Conservation (phyloP, 2,329 filamentous ascomycete species). For the Fusarium lateritium region DNA sequence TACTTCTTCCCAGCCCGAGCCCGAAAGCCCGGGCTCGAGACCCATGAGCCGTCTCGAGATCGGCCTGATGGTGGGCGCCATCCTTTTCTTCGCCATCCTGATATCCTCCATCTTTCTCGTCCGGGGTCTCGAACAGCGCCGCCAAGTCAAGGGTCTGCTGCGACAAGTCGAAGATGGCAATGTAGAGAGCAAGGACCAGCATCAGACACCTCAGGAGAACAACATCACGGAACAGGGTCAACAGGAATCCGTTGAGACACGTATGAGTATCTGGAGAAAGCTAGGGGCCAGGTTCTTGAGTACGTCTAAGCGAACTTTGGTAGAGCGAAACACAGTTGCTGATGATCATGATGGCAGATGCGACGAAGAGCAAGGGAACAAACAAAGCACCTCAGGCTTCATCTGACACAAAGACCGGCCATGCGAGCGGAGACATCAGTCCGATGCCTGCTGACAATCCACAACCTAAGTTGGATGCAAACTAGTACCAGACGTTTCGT, state of each 20-base stretch:
- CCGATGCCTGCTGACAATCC: not conserved
- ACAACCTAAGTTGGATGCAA: not conserved
- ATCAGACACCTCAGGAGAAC: not conserved
- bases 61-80: constrained; percentile 47
- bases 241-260: not conserved
- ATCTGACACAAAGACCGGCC: not conserved
- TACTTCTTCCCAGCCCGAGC: constrained; percentile 3
- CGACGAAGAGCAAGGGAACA: not conserved
- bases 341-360: constrained; percentile 10
- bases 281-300: constrained; percentile 1
- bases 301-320: constrained; percentile 11
- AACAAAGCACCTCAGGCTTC: not conserved
- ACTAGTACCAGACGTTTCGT: constrained; percentile 3
- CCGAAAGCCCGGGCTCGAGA: not conserved
- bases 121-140: constrained; percentile 37
- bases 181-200: constrained; percentile 2
- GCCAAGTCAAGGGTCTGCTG: constrained; percentile 9
- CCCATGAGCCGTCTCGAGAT: constrained; percentile 49
- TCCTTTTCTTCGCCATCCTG: constrained; percentile 43
- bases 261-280: not conserved
- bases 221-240: not conserved
- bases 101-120: constrained; percentile 45
- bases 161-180: constrained; percentile 32
- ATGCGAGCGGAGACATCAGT: constrained; percentile 10
- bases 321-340: not conserved